Percentiles rank a stretch among this genome's conserved stretches.
These are phyloP conservation scores for Moesziomyces globuligerus DNA, from an alignment of 1,284 basidiomycete species.

Conservation along the genomic window DNA sequence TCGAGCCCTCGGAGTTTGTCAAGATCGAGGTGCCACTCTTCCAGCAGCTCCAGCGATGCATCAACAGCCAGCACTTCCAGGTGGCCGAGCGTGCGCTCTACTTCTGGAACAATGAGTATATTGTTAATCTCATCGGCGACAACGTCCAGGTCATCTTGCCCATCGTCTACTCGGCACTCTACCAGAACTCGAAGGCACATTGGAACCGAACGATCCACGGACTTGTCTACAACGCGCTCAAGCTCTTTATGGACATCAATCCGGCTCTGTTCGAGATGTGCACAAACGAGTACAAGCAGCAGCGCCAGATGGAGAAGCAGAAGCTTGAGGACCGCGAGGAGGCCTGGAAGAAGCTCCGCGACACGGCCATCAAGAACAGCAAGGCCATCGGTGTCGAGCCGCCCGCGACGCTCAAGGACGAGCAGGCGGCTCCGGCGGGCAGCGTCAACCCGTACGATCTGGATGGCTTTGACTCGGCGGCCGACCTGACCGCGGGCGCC, in stretches of 20 bases:
- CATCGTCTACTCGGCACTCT: conserved; percentile 97
- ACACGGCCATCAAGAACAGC: conserved; percentile 60
- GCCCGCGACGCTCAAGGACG: conserved; percentile 54
- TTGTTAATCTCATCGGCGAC: conserved; percentile 98
- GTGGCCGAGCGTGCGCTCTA: conserved; percentile 69
- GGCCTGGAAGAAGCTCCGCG: conserved; percentile 60
- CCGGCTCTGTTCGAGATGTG: conserved; percentile 93
- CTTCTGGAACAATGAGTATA: conserved; percentile 88
- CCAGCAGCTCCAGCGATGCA: conserved; percentile 93
- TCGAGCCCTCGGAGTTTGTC: conserved; percentile 94
- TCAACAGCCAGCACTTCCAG: conserved; percentile 99
- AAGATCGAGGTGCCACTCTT: conserved; percentile 95
- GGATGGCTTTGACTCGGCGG: conserved; percentile 48
- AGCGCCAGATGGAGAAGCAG: conserved; percentile 70
- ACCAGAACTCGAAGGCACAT: conserved; percentile 94
- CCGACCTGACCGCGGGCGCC: conserved; percentile 41
- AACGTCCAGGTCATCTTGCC: conserved; percentile 89
- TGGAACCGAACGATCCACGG: conserved; percentile 99
- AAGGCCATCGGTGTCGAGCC: conserved; percentile 51
- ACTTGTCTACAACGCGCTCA: conserved; percentile 98
- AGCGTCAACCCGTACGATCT: conserved; percentile 48
- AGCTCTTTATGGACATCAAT: conserved; percentile 99
- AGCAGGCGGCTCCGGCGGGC: conserved; percentile 52
- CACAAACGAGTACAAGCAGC: conserved; percentile 91
- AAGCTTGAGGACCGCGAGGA: conserved; percentile 58